Evolutionary conservation across 306 rosid species (phyloP), one percentile per base, ranked within the genome.

Genomic region (Aeschynomene evenia): DNA sequence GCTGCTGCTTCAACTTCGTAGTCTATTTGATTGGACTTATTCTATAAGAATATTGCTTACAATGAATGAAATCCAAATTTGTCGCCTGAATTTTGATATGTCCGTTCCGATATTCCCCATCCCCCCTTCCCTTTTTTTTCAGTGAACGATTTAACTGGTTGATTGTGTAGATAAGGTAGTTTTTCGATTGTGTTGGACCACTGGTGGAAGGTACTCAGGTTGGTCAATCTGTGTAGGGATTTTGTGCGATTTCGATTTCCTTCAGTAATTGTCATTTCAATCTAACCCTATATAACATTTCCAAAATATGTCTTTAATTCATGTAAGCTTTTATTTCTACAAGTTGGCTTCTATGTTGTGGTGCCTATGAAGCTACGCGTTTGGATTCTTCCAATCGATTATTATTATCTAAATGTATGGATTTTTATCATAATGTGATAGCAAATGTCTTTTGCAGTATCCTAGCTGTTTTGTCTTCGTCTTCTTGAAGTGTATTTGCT

Each of bases 161-260:
- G 1, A 65, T 16, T 23, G 14, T 34, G 11, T 43, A 7, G 49
- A 15, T 51, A 10, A n/a, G 2, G 28, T n/a, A 29, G 12, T 68
- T 16, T 1, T 59, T 9, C 34, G 3, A 22, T 68, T 63, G 23
- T 58, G 4, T 34, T 36, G 26, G 24, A 59, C 21, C 18, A 21
- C 18, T 1, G 5, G 31, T 28, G 5, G 31, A 3, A 24, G 19
- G 11, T 8, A 57, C 4, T 4, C 33, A 46, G 68, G 54, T 28
- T 26, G 23, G 4, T 55, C 34, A 20, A n/a, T 68, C 62, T 62
- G 23, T 55, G 40, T n/a, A 16, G 16, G 66, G 62, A 60, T 53
- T 53, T 24, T 62, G 54, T 33, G 76, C 10, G 43, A 59, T 2
- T 59, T 68, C 39, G 40, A 56, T 64, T 64, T n/a, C 24, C 3